Evolutionary conservation across 208 protist species (phyloP).

Genomic region (Trichomonas vaginalis): DNA sequence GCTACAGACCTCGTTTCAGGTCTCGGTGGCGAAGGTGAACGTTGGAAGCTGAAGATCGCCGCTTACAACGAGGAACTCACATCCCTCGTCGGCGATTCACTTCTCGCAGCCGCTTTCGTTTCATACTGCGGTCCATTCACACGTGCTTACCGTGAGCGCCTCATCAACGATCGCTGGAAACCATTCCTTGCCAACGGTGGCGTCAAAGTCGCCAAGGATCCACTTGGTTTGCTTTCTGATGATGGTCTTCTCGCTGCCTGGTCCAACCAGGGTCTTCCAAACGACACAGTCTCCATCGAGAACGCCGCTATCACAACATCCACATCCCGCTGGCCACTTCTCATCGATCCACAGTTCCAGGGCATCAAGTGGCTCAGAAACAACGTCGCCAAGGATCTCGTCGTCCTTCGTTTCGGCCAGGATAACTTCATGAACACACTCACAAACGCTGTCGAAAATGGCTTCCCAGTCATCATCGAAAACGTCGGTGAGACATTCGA

Average conservation of each 20-base stretch:
- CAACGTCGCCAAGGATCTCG: slow-evolving; percentile 56
- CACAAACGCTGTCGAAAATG: slow-evolving; percentile 44
- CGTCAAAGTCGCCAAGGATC: slow-evolving; percentile 71
- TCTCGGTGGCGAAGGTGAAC: slow-evolving; percentile 77
- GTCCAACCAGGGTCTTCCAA: slow-evolving; percentile 86
- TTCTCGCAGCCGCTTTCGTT: slow-evolving; percentile 80
- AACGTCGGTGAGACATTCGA: slow-evolving; percentile 81
- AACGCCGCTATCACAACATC: slow-evolving; percentile 82
- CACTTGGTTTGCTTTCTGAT: slow-evolving; percentile 65
- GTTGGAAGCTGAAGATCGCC: slow-evolving; percentile 75
- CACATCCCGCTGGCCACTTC: slow-evolving; percentile 83
- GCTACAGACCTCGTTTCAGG: slow-evolving; percentile 74
- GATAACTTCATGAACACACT: slow-evolving; percentile 58
- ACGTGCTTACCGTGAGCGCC: slow-evolving; percentile 67
- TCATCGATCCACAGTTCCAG: slow-evolving; percentile 94
- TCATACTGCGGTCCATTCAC: slow-evolving; percentile 93
- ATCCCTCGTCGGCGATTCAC: slow-evolving; percentile 81
- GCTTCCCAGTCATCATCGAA: slow-evolving; percentile 65
- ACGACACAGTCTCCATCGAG: slow-evolving; percentile 80
- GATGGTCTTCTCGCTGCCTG: slow-evolving; percentile 66
- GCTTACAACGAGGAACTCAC: slow-evolving; percentile 60
- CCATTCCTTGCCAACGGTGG: slow-evolving; percentile 60
- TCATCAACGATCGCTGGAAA: slow-evolving; percentile 71
- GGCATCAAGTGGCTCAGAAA: slow-evolving; percentile 85
- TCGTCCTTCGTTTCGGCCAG: slow-evolving; percentile 67